Conservation (phyloP, 2,329 filamentous ascomycete species). For the Cercospora berteroae region DNA sequence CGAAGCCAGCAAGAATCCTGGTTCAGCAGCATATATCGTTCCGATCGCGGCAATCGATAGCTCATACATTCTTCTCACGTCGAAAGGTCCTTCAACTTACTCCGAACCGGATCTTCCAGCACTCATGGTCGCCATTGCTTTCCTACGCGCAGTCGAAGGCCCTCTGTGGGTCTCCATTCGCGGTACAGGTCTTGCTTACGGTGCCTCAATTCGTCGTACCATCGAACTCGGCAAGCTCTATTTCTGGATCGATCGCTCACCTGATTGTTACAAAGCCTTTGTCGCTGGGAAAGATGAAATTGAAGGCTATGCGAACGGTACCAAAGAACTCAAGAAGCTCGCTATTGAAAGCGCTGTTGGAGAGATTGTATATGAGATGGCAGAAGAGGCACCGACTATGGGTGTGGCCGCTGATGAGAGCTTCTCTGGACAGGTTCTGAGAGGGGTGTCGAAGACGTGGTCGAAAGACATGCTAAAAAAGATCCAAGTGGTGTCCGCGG, state of each 20-base stretch:
- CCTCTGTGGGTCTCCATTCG: conserved; percentile 92
- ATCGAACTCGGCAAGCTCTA: conserved; percentile 76
- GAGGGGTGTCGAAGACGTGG: conserved; percentile 73
- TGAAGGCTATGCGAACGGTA: conserved; percentile 69
- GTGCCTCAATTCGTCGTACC: conserved; percentile 73
- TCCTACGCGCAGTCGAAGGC: conserved; percentile 89
- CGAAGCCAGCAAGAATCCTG: conserved; percentile 70
- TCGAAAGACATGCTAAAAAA: conserved; percentile 72
- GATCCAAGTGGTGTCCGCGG: conserved; percentile 70
- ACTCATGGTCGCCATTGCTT: conserved; percentile 82
- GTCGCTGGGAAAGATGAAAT: conserved; percentile 72
- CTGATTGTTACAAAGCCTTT: conserved; percentile 85
- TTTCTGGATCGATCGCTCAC: conserved; percentile 85
- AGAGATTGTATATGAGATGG: conserved; percentile 80
- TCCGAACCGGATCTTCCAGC: conserved; percentile 76
- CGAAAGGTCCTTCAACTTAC: conserved; percentile 71
- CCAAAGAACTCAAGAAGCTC: conserved; percentile 69
- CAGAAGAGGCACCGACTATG: conserved; percentile 86
- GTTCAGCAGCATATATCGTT: conserved; percentile 72
- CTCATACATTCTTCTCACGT: conserved; percentile 77
- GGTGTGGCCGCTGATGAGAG: conserved; percentile 76
- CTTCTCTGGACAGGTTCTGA: conserved; percentile 78
- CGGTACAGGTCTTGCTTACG: conserved; percentile 90
- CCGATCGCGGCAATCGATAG: conserved; percentile 92
- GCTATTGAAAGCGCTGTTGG: conserved; percentile 88